Evolutionary conservation across 352 stramenopile species (phyloP), one percentile per base, ranked within the genome.

Genomic region (Hyaloperonospora brassicae): DNA sequence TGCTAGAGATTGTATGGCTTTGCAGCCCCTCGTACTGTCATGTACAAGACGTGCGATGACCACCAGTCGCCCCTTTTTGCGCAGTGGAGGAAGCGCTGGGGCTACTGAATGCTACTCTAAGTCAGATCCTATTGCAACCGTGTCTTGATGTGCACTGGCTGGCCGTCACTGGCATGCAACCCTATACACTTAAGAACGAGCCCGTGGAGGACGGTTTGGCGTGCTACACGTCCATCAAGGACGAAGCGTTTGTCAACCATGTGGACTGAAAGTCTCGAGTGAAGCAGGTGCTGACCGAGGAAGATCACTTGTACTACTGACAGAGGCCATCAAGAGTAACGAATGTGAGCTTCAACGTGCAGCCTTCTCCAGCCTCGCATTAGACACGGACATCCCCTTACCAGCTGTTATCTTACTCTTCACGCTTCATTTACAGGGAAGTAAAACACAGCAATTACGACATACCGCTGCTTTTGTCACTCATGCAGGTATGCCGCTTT

Each of bases 271-370:
- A 90, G 55, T 79, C 75, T 14, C 71, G 87, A 11, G 80, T 90
- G 27, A 93, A 93, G 63, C 83, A 93, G 67, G 79, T 92, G 51
- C 65, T 95, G 35, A 91, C 86, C 3, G 79, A 93, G 44, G 86
- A 95, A 64, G 90, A 94, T 75, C 84, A 94, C 54, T 57, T 94
- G 7, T 95, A 93, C 68, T 95, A 88, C 53, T 93, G 44, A 93
- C 83, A 35, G 79, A 90, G 9, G 83, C 83, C 0, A 66, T 93
- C 51, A 89, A 90, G 54, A 77, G 75, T 55, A 74, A 81, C 57
- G 78, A 87, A 50, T 76, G 73, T 30, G 74, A 85, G 59, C 65
- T 84, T 35, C 79, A 90, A 63, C 76, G 80, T 36, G 83, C 84
- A 5, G 80, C 81, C 10, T 93, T 91, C 39, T 64, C 72, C 13